These are phyloP conservation scores for Huntiella savannae DNA, from an alignment of 2,329 filamentous ascomycete species.

Conservation along the genomic window DNA sequence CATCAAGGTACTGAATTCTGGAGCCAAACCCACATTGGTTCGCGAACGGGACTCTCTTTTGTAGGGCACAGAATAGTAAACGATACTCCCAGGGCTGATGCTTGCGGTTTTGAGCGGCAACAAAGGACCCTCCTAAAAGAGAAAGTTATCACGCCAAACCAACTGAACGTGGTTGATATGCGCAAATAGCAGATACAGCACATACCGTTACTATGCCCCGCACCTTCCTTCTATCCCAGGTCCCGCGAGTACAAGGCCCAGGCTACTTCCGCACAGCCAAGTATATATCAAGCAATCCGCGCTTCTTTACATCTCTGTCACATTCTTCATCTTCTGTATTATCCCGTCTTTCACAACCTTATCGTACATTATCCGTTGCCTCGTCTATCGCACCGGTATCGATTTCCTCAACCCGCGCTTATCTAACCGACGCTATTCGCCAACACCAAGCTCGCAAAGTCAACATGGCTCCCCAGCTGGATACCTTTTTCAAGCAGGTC, in stretches of 20 bases:
- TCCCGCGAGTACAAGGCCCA: constrained; percentile 4
- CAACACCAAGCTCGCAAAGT: constrained; percentile 41
- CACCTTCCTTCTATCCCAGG: constrained; percentile 20
- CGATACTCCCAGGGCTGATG: too few species aligned
- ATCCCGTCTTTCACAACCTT: constrained; percentile 5
- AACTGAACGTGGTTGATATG: too few species aligned
- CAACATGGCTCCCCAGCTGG: constrained; percentile 69
- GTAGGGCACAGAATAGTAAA: too few species aligned
- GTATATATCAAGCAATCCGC: constrained; percentile 8
- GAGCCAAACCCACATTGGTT: too few species aligned
- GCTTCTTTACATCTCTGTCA: constrained; percentile 10
- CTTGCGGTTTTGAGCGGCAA: too few species aligned
- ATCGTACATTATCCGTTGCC: constrained; percentile 2
- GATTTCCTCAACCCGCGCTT: constrained; percentile 19
- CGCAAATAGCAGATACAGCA: constrained; percentile 8
- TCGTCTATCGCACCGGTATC: constrained; percentile 5
- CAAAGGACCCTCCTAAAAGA: too few species aligned
- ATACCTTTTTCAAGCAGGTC: constrained; percentile 84
- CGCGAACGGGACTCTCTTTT: too few species aligned
- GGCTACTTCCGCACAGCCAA: constrained; percentile 3
- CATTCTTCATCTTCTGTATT: constrained; percentile 3
- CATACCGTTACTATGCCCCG: constrained; percentile 23
- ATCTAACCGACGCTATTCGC: constrained; percentile 34
- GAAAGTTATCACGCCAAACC: too few species aligned
- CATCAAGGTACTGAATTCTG: too few species aligned